Conservation (phyloP, 202 grass and related monocot genomes). For the Setaria italica region DNA sequence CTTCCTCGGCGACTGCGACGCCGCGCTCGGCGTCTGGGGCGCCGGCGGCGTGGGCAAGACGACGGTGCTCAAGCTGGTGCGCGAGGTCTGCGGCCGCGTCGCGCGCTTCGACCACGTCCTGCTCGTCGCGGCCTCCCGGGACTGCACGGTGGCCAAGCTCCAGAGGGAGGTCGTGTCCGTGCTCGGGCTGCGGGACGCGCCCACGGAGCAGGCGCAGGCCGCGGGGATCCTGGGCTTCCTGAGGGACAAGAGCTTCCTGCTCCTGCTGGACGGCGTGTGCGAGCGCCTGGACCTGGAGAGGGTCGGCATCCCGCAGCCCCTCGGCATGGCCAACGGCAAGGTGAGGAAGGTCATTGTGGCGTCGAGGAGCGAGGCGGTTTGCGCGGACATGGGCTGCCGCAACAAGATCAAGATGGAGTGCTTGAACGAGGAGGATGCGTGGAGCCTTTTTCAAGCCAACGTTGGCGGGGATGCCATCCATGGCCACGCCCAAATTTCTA, state of each 20-base stretch:
- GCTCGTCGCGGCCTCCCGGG: slow-evolving; percentile 51
- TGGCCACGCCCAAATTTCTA: slow-evolving; percentile 21
- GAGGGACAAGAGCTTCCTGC: slow-evolving; percentile 59
- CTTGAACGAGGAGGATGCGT: slow-evolving; percentile 52
- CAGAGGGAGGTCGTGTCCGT: slow-evolving; percentile 55
- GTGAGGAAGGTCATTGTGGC: slow-evolving; percentile 61
- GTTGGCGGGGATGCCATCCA: slow-evolving; percentile 47
- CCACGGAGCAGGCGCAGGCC: slow-evolving; percentile 52
- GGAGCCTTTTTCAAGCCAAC: slow-evolving; percentile 59
- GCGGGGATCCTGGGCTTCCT: slow-evolving; percentile 55
- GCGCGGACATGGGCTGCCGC: slow-evolving; percentile 58
- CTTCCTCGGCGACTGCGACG: slow-evolving; percentile 49
- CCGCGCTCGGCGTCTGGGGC: slow-evolving; percentile 56
- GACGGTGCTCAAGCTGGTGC: slow-evolving; percentile 47
- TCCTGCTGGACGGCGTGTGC: slow-evolving; percentile 69
- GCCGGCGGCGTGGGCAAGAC: slow-evolving; percentile 68
- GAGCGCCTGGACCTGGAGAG: slow-evolving; percentile 54
- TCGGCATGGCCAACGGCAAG: slow-evolving; percentile 30
- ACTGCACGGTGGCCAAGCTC: slow-evolving; percentile 54
- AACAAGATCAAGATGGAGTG: slow-evolving; percentile 59
- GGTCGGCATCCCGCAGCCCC: slow-evolving; percentile 60
- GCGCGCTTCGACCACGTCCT: slow-evolving; percentile 58
- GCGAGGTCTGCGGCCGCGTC: slow-evolving; percentile 43
- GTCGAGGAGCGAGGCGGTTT: slow-evolving; percentile 47
- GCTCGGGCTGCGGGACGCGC: slow-evolving; percentile 46